phyloP scores from a whole-genome alignment of 192 early-diverging fungal genomes.

The Rhizoclosmatium globosum region DNA sequence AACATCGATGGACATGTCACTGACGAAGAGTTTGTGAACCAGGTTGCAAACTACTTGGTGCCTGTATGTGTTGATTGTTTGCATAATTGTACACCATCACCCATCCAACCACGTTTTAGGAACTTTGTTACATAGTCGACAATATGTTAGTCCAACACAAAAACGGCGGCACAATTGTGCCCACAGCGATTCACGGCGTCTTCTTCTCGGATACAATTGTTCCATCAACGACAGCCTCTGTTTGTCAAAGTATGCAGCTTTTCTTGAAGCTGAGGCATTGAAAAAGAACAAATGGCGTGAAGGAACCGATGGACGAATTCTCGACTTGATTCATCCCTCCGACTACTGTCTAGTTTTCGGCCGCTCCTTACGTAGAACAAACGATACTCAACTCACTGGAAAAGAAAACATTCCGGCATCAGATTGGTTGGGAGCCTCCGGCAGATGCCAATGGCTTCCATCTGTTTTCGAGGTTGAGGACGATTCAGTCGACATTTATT shows the following conservation, averaged over 20 bases:
- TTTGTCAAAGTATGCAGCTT: neutral
- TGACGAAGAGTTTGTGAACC: neutral
- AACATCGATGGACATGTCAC: neutral
- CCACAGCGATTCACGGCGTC: conserved; percentile 21
- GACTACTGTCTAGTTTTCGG: conserved; percentile 50
- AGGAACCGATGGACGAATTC: conserved; percentile 49
- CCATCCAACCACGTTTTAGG: too few relatives aligned
- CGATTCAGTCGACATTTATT: conserved; percentile 56
- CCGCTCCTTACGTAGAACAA: conserved; percentile 1
- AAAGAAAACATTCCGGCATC: neutral
- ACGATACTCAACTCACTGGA: conserved; percentile 14
- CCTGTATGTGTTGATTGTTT: too few relatives aligned
- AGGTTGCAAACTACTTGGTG: conserved; percentile 6
- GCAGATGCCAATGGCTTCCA: conserved; percentile 71
- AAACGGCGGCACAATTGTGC: neutral
- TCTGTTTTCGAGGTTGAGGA: conserved; percentile 66
- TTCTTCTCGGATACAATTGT: conserved; percentile 15
- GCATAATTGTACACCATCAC: too few relatives aligned
- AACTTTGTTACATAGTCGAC: conserved; percentile 13
- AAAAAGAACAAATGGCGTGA: conserved; percentile 54
- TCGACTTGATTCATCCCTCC: conserved; percentile 66
- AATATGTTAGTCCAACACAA: neutral
- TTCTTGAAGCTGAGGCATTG: conserved; percentile 32
- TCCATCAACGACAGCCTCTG: neutral
- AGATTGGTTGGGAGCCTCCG: conserved; percentile 19